Base-by-base conservation (phyloP, 2,329 filamentous ascomycete species). In the Claviceps arundinis region DNA sequence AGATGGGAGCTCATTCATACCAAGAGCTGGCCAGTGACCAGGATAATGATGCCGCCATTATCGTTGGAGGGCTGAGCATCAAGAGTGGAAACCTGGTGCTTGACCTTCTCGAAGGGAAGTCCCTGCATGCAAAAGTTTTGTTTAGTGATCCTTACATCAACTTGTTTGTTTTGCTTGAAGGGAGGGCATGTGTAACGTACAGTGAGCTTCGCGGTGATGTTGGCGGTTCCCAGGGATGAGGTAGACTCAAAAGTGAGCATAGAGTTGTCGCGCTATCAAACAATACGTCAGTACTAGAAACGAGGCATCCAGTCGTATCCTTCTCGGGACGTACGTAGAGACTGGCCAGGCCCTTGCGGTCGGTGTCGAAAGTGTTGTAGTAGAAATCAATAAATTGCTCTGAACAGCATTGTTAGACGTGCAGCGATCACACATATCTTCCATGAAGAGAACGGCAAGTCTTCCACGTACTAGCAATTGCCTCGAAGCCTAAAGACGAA, bases 211-310 rank as follows among this genome's bases (percentile, higher is more conserved):
- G 88, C 82, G 51, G 84, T 72, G 61, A 98, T 96, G 37, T 66
- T 66, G 24, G 60, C 64, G 38, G 73, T 71, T 56, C 91, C 90
- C 63, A 81, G 74, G 55, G 80, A 69, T 14, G 84, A 81, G 45
- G 73, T 61, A 47, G 77, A 82, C 78, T 97, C 89, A 64, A 96
- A 97, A 49, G 91, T 96, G 70, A 97, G 77, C 86, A 95, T 95
- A 48, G 93, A 97, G 55, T 84, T 69, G 4, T 85, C 78, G 63
- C 86, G 82, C 89, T 95, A 60, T 64, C n/a, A 22, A 41, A 17
- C 5, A 9, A 38, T 0, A 34, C 46, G 45, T 54, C 56, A 57
- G 56, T 47, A 45, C 11, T 37, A 16, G 26, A 13, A 6, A 22
- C 14, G 19, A 22, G 37, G n/a, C 9, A 26, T 30, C 30, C 17